Conservation (phyloP, 306 rosid species). For the Calophaca sinica region DNA sequence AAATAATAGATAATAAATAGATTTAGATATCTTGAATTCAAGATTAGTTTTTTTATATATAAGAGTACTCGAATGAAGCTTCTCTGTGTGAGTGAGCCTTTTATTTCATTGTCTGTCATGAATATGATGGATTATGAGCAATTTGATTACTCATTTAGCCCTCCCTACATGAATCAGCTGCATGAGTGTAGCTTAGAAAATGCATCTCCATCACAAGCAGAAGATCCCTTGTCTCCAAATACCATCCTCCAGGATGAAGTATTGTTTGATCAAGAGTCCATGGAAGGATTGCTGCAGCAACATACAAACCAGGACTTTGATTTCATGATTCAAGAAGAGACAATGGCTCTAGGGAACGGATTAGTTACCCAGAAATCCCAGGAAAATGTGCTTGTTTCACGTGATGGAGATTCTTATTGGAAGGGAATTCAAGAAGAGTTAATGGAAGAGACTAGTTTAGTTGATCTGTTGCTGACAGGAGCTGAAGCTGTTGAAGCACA, state of each 20-base stretch:
- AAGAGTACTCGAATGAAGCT: background rate
- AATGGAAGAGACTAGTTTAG: slow-evolving; percentile 67
- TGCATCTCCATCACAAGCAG: slow-evolving; percentile 42
- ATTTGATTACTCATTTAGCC: slow-evolving; percentile 43
- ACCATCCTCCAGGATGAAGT: slow-evolving; percentile 35
- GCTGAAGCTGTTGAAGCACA: slow-evolving; percentile 79
- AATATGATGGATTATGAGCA: slow-evolving; percentile 49
- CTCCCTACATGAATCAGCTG: slow-evolving; percentile 44
- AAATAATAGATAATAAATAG: too few relatives aligned
- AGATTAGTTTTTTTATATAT: slow-evolving; percentile 30
- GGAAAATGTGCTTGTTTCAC: slow-evolving; percentile 38
- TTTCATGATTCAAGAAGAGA: slow-evolving; percentile 25
- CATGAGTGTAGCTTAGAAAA: slow-evolving; percentile 47
- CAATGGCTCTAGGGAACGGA: slow-evolving; percentile 13
- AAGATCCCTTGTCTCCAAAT: slow-evolving; percentile 41
- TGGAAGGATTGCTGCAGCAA: slow-evolving; percentile 50
- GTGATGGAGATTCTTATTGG: slow-evolving; percentile 38
- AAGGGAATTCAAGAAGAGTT: slow-evolving; percentile 63
- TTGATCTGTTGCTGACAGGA: slow-evolving; percentile 67
- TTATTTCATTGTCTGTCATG: slow-evolving; percentile 39
- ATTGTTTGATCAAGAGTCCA: slow-evolving; percentile 41
- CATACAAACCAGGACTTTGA: slow-evolving; percentile 37
- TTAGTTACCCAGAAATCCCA: background rate
- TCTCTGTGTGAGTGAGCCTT: slow-evolving; percentile 27
- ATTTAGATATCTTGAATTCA: background rate